phyloP scores from a whole-genome alignment of 805 yeast species.

The Nakazawaea siamensis region DNA sequence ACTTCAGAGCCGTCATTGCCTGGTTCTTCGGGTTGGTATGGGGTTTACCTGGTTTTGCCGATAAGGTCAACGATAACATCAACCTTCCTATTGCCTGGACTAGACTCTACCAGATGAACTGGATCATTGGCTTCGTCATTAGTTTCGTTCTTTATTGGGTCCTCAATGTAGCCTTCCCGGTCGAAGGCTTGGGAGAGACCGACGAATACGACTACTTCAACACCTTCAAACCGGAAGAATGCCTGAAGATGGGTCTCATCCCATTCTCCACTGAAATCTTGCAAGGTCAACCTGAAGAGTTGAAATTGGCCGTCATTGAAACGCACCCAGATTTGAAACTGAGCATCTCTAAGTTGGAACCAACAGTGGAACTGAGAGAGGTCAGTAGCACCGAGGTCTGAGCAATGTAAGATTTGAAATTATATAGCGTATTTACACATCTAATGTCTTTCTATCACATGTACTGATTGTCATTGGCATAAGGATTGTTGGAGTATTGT shows the following conservation, averaged over 20 bases:
- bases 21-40: constrained; percentile 35
- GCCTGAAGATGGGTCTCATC: constrained; percentile 21
- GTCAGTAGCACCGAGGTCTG: neutral
- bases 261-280: constrained; percentile 13
- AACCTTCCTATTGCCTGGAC: constrained; percentile 15
- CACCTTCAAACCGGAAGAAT: constrained; percentile 23
- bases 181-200: constrained; percentile 21
- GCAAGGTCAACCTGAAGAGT: neutral
- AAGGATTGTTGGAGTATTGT: constrained; percentile 5
- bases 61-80: constrained; percentile 18
- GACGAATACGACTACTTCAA: constrained; percentile 27
- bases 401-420: no score
- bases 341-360: neutral
- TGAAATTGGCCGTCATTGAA: constrained; percentile 1
- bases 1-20: constrained; percentile 30
- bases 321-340: constrained; percentile 5
- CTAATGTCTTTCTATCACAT: no score
- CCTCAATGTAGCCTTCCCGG: constrained; percentile 27
- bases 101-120: constrained; percentile 54
- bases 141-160: constrained; percentile 34
- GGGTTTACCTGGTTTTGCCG: constrained; percentile 40
- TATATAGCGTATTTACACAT: no score
- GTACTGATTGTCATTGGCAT: constrained; percentile 1
- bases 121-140: constrained; percentile 54
- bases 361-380: neutral